Base-by-base conservation (phyloP, 352 stramenopile genomes). In the Globisporangium splendens region DNA sequence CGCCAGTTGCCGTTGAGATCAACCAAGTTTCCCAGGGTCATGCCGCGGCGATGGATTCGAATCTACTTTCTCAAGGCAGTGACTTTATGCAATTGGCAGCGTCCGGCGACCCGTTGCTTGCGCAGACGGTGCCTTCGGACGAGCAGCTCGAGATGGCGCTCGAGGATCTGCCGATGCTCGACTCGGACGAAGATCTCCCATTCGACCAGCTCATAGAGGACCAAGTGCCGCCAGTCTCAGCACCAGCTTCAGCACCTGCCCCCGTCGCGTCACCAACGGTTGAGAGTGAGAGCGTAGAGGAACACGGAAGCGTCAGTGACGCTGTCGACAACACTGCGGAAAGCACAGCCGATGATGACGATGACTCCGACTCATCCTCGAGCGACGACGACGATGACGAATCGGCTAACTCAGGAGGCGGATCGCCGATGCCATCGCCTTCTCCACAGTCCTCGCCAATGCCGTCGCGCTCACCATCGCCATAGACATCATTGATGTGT, bases 141-240 rank as follows among this genome's bases (percentile, higher is more conserved):
- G 81, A 91, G 56, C 81, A 91, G 54, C 66, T 91, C 21, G 81
- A 91, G 46, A 76, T 82, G 57, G 81, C 66, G 39, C 69, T 91
- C 8, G 81, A 89, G 46, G 81, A 91, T 52, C 62, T 91, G 22
- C 81, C 81, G 22, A 81, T 91, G 66, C 75, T 91, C 18, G 79
- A 89, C 69, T 73, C 77, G 8, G 81, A 91, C 52, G 77, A 86
- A 46, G 81, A 75, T 51, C 68, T 91, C 35, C 70, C 73, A 49
- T 75, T 79, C 56, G 70, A 61, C 31, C 50, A 46, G 8, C 46
- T 68, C 31, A 49, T 50, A 2, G 52, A 66, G 41, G 60, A 61
- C 31, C 54, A 60, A 11, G 54, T 66, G 14, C 35, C 46, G 0
- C 18, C 60, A 18, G 39, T 43, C 11, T 49, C 41, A 44, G 31